Evolutionary conservation across 2,329 filamentous ascomycete species (phyloP), one percentile per base, ranked within the genome.

Genomic region (Hypoxylon rubiginosum): DNA sequence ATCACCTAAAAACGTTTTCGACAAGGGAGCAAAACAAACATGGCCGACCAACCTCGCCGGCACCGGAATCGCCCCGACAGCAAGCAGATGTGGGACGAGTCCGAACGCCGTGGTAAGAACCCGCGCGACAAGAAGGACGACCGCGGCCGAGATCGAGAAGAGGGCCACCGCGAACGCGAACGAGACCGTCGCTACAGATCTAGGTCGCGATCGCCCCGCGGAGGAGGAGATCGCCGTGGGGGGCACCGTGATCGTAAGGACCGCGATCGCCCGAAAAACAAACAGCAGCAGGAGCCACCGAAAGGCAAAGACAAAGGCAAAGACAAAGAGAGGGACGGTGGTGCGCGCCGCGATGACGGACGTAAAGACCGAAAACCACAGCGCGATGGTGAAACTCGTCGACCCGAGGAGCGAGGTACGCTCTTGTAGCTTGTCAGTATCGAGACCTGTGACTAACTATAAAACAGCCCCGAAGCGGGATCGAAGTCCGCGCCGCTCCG

Each of bases 1-100:
- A 21, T 49, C 11, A 49, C 15, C 8, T 43, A 10, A 10, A 17
- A 41, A n/a, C n/a, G 4, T 32, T 28, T 32, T 13, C 30, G 21
- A 43, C 24, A 26, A 34, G 19, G 55, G n/a, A n/a, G n/a, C n/a
- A n/a, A n/a, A n/a, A 36, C 9, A 46, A 77, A 28, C 52, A 88
- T 88, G 86, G 77, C 84, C 24, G 85, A 87, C 71, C 83, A 82
- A 70, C 81, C 85, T 64, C 77, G 82, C 56, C 81, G 83, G 11
- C 70, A 68, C 24, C 74, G 79, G 48, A 75, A 73, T 36, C 78
- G 80, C 41, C 82, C 82, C n/a, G 88, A 90, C 71, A 88, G 85
- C 77, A 85, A 84, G 54, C 82, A 86, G 56, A 88, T 88, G 84
- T 88, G 87, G 86, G 88, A 91, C 67, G 83, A 86, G 45, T 79